Percentiles rank a stretch among this genome's conserved stretches.
Evolutionary conservation across 495 filamentous ascomycete species (phyloP).

Genomic region (Aspergillus sparsus): DNA sequence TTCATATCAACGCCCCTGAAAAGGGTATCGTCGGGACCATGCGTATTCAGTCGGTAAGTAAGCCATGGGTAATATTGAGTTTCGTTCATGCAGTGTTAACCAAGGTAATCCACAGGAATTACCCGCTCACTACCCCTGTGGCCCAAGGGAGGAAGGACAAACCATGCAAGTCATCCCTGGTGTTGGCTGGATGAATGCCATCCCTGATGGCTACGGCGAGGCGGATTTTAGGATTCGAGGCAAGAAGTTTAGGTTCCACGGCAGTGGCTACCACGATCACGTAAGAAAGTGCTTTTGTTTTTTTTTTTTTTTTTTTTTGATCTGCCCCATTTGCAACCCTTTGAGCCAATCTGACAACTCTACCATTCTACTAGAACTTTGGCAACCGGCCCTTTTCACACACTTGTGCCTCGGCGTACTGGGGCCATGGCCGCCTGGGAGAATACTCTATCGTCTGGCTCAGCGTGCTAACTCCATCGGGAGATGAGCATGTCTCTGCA

Average conservation of each 20-base stretch:
- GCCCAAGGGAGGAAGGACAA: neutral
- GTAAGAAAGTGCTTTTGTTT: neutral
- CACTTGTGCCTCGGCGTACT: constrained; percentile 1
- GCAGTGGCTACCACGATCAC: constrained; percentile 4
- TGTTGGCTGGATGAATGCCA: constrained; percentile 8
- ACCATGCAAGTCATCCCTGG: neutral
- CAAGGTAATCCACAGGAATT: neutral
- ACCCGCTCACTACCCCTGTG: neutral
- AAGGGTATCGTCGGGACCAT: neutral
- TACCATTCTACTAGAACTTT: neutral
- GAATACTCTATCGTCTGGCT: constrained; percentile 9
- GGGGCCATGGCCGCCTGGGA: constrained; percentile 10
- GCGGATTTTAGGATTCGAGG: constrained; percentile 1
- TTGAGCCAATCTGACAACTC: neutral
- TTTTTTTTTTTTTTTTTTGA: too few relatives aligned
- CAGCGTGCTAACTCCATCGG: neutral
- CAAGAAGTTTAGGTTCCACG: neutral
- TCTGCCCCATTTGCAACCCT: neutral
- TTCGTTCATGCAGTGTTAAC: neutral
- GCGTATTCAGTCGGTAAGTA: neutral
- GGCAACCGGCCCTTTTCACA: neutral
- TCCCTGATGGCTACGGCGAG: neutral
- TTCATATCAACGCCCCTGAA: neutral
- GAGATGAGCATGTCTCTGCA: neutral
- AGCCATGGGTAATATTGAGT: neutral